Conservation (phyloP, 768 basidiomycete species). For the Auriculariales sp. region DNA sequence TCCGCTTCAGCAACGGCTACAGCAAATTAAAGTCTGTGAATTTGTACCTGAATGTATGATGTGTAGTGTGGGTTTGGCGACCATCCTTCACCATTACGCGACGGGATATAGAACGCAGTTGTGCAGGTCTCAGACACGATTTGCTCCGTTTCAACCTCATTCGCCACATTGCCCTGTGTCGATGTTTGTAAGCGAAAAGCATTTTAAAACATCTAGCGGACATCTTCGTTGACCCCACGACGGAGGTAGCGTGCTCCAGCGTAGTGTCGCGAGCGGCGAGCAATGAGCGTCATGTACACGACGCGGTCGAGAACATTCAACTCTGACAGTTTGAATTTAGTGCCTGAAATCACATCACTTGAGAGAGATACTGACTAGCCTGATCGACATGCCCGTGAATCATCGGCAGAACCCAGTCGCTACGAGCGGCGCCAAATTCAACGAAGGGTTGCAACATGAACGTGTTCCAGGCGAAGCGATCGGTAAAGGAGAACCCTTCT, state of each 20-base stretch:
- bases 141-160: constrained; percentile 98
- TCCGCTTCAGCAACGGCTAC: neutral
- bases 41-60: constrained; percentile 74
- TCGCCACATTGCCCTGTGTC: constrained; percentile 87
- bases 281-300: constrained; percentile 89
- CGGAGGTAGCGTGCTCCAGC: constrained; percentile 92
- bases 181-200: neutral
- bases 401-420: constrained; percentile 80
- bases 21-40: neutral
- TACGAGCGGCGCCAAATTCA: constrained; percentile 44
- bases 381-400: constrained; percentile 97
- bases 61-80: constrained; percentile 74
- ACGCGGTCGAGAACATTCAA: constrained; percentile 80
- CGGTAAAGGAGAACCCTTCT: constrained; percentile 53
- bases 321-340: constrained; percentile 34
- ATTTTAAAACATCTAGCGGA: constrained; percentile 14
- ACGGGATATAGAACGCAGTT: constrained; percentile 75
- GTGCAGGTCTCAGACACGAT: constrained; percentile 85
- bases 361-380: constrained; percentile 57
- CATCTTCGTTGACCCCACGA: constrained; percentile 88
- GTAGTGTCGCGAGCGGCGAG: constrained; percentile 84
- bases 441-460: constrained; percentile 50
- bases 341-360: neutral
- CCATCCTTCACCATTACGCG: constrained; percentile 26
- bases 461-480: constrained; percentile 91